Evolutionary conservation across 1,284 basidiomycete species (phyloP), one percentile per base, ranked within the genome.

Genomic region (Trametes pubescens): DNA sequence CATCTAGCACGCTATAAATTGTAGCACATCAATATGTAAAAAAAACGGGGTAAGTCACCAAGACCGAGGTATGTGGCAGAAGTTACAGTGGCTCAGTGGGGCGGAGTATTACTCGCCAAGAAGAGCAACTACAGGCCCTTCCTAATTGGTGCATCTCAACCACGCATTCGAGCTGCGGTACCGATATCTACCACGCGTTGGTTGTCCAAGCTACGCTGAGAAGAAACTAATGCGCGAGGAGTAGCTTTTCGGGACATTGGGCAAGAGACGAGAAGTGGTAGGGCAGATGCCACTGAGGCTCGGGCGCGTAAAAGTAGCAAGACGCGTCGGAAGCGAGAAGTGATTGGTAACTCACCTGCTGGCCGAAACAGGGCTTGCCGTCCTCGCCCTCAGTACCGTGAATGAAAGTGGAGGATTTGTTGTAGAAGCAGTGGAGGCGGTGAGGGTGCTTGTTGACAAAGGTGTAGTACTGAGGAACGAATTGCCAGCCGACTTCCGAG

Each of bases 371-470:
- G 38, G 94, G 85, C 71, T 90, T 89, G 62, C 85, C 81, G 59
- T 99, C 97, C 80, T 98, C 96, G 62, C 96, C 98, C 83, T 98
- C 96, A 64, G 92, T 93, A 61, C 95, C 95, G 79, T 98, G 96
- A 77, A 93, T 93, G 82, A 96, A 97, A 71, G 97, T 98, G 57
- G 96, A 98, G 73, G 89, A 88, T 86, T 99, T 99, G 76, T 92
- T 98, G 86, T 99, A 99, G 84, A 99, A 99, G 82, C 96, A 97
- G 82, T 99, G 97, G 71, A 99, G 88, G 77, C 95, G 93, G 80
- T 92, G 85, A 69, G 97, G 97, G 69, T 97, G 91, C 82, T 98
- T 96, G 88, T 99, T 98, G 79, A 98, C 93, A 84, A 95, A 96
- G 74, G 94, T 96, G 83, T 97, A 97, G 82, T 97, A 96, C 79